Conservation (phyloP, 2,329 filamentous ascomycete genomes). For the Aspergillus candidus region DNA sequence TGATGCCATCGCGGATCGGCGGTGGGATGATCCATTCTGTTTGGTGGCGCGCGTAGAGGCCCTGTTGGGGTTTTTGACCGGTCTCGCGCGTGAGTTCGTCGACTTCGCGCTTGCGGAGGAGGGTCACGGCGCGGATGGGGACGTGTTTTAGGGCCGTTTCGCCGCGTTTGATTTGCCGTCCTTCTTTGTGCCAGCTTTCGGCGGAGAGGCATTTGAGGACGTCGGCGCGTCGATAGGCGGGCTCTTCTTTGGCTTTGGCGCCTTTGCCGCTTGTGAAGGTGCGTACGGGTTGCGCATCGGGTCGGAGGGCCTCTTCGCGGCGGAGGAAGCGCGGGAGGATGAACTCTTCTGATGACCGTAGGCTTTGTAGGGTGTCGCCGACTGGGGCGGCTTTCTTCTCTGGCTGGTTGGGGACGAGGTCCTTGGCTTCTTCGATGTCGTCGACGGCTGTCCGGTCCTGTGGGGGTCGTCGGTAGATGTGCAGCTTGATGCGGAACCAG, state of each 20-base stretch:
- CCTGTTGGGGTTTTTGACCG: slow-evolving; percentile 79
- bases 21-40: slow-evolving; percentile 94
- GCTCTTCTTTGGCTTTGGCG: slow-evolving; percentile 65
- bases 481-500: slow-evolving; percentile 81
- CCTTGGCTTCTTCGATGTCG: slow-evolving; percentile 69
- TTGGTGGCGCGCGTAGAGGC: slow-evolving; percentile 74
- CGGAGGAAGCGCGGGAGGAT: slow-evolving; percentile 80
- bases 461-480: slow-evolving; percentile 57
- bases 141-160: slow-evolving; percentile 77
- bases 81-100: slow-evolving; percentile 74
- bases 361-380: slow-evolving; percentile 77
- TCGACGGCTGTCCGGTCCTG: slow-evolving; percentile 62
- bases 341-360: slow-evolving; percentile 79
- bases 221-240: slow-evolving; percentile 73
- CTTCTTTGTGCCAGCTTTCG: slow-evolving; percentile 98
- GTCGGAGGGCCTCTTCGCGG: slow-evolving; percentile 79
- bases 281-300: slow-evolving; percentile 62
- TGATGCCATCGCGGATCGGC: slow-evolving; percentile 75
- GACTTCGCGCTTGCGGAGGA: slow-evolving; percentile 79
- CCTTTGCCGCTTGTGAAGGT: slow-evolving; percentile 71
- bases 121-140: slow-evolving; percentile 83
- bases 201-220: slow-evolving; percentile 81
- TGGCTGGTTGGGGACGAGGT: slow-evolving; percentile 65
- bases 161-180: slow-evolving; percentile 65
- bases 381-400: slow-evolving; percentile 68